phyloP scores from a whole-genome alignment of 768 basidiomycete genomes.

The Pholiota molesta region DNA sequence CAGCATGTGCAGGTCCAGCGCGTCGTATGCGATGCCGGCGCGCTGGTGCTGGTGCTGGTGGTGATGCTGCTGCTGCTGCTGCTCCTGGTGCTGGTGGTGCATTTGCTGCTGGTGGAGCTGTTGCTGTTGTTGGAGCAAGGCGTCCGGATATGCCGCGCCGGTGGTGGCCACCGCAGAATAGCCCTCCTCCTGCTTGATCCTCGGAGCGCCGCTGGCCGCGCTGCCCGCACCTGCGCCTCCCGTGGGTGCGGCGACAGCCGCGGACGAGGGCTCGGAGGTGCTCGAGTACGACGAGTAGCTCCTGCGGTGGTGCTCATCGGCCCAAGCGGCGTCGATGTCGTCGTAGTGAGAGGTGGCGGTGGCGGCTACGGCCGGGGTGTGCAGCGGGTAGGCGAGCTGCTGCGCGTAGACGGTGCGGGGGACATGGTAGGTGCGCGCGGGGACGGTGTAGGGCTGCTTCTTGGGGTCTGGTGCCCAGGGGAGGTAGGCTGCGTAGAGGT shows the following conservation, averaged over 20 bases:
- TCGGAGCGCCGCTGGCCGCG: too few species aligned
- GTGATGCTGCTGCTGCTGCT: constrained; percentile 7
- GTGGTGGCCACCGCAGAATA: background rate
- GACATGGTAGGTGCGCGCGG: background rate
- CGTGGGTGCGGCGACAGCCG: constrained; percentile 13
- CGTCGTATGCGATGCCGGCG: background rate
- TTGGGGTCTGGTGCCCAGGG: constrained; percentile 17
- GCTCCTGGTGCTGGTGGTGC: constrained; percentile 11
- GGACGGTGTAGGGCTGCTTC: constrained; percentile 12
- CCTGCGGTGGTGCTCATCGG: background rate
- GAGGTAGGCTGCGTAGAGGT: constrained; percentile 15
- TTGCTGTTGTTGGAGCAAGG: constrained; percentile 13
- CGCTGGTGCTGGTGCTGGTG: constrained; percentile 1
- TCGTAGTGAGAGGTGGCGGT: background rate
- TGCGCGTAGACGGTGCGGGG: background rate
- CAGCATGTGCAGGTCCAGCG: background rate
- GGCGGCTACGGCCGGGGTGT: too few species aligned
- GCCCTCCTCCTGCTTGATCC: constrained; percentile 30
- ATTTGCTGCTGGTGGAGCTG: constrained; percentile 18
- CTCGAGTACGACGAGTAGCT: background rate
- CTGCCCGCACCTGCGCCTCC: too few species aligned
- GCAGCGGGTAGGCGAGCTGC: too few species aligned
- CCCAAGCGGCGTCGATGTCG: background rate
- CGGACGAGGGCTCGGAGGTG: background rate
- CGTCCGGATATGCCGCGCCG: background rate